Evolutionary conservation across 2,329 filamentous ascomycete genomes (phyloP).

Genomic region (Colletotrichum sp.): DNA sequence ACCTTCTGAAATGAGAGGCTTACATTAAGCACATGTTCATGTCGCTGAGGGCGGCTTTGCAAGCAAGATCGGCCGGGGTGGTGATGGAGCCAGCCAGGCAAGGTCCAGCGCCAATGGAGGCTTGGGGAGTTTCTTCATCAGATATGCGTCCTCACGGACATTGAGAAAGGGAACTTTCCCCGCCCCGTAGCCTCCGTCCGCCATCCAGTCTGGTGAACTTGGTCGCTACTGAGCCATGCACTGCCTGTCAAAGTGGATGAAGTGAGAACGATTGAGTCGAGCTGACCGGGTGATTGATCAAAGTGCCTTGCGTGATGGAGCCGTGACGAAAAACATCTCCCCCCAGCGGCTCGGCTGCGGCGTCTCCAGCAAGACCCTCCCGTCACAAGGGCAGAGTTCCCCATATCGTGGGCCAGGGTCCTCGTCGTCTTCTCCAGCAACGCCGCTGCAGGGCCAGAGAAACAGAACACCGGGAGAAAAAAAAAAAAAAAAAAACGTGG

Average conservation of each 20-base stretch:
- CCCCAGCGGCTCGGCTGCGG: neutral
- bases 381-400: neutral
- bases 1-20: neutral
- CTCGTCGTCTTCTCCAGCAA: neutral
- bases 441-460: neutral
- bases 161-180: neutral
- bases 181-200: neutral
- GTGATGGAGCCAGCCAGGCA: neutral
- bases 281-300: slow-evolving; percentile 1
- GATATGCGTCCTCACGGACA: neutral
- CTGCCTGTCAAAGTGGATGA: neutral
- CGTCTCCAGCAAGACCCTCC: neutral
- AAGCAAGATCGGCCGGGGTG: neutral
- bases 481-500: neutral
- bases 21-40: slow-evolving; percentile 10
- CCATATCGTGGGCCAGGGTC: neutral
- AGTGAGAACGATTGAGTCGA: slow-evolving; percentile 1
- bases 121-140: neutral
- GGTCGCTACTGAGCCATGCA: neutral
- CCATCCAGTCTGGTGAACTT: neutral
- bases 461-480: neutral
- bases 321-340: neutral
- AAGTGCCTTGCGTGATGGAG: slow-evolving; percentile 1
- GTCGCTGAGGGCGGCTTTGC: neutral
- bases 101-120: neutral